These are phyloP conservation scores for Capsicum baccatum DNA, from an alignment of 257 asterid genomes.

Conservation along the genomic window DNA sequence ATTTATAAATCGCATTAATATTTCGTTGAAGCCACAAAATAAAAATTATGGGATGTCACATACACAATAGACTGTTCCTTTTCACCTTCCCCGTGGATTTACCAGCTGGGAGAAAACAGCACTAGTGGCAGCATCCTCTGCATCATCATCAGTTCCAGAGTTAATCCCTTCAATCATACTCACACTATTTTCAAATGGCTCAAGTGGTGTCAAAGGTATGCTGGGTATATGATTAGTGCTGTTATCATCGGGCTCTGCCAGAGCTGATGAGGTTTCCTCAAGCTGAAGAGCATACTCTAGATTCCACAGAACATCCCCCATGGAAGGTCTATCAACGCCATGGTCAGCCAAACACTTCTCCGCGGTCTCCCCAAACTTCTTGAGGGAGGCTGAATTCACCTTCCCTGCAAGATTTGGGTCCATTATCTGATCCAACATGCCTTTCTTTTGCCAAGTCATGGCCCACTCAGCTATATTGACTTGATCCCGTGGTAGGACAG, in stretches of 20 bases:
- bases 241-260: slow-evolving; percentile 66
- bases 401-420: slow-evolving; percentile 67
- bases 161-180: slow-evolving; percentile 60
- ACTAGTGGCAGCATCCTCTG: slow-evolving; percentile 67
- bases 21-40: slow-evolving; percentile 23
- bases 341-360: slow-evolving; percentile 76
- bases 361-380: slow-evolving; percentile 81
- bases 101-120: slow-evolving; percentile 85
- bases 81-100: slow-evolving; percentile 79
- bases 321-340: slow-evolving; percentile 78
- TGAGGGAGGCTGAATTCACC: slow-evolving; percentile 66
- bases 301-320: slow-evolving; percentile 88
- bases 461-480: slow-evolving; percentile 90
- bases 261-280: slow-evolving; percentile 72
- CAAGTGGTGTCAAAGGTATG: slow-evolving; percentile 54
- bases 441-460: slow-evolving; percentile 82
- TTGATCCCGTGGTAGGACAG: slow-evolving; percentile 79
- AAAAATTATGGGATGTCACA: slow-evolving; percentile 16
- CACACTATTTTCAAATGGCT: slow-evolving; percentile 62
- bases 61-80: slow-evolving; percentile 5
- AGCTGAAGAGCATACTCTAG: slow-evolving; percentile 81
- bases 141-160: slow-evolving; percentile 70
- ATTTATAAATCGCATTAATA: slow-evolving; percentile 46
- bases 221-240: slow-evolving; percentile 70
- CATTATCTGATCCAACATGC: slow-evolving; percentile 73